Evolutionary conservation across 805 yeast genomes (phyloP).

Genomic region (Myxozyma neotropica): DNA sequence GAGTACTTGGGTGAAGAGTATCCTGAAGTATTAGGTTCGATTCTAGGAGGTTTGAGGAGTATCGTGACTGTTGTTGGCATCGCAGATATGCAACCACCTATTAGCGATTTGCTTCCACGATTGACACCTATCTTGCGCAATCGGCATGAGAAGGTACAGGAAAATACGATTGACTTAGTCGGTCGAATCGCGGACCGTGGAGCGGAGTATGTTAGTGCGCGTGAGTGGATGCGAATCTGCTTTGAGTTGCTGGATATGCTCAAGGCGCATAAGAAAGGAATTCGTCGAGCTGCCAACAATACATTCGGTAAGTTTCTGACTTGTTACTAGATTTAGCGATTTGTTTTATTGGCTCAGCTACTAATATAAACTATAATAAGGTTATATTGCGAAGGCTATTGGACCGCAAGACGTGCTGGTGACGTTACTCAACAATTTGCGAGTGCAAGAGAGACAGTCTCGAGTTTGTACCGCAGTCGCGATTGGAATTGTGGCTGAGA

Average conservation of each 20-base stretch:
- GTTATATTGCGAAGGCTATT: slow-evolving; percentile 77
- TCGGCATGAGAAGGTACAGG: slow-evolving; percentile 88
- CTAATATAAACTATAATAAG: too few species aligned
- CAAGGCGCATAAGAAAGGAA: slow-evolving; percentile 73
- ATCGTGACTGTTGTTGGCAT: slow-evolving; percentile 65
- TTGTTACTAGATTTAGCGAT: too few species aligned
- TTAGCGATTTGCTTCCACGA: slow-evolving; percentile 79
- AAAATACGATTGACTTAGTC: slow-evolving; percentile 72
- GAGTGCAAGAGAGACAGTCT: slow-evolving; percentile 93
- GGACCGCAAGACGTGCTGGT: slow-evolving; percentile 96
- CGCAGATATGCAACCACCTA: slow-evolving; percentile 71
- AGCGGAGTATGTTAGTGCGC: slow-evolving; percentile 80
- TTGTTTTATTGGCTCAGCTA: too few species aligned
- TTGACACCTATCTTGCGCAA: slow-evolving; percentile 89
- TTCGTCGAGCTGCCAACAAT: slow-evolving; percentile 80
- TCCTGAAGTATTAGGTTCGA: slow-evolving; percentile 90
- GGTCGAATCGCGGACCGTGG: slow-evolving; percentile 81
- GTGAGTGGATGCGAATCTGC: slow-evolving; percentile 97
- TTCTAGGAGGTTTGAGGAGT: slow-evolving; percentile 67
- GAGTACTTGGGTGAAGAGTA: slow-evolving; percentile 93
- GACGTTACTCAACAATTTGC: slow-evolving; percentile 76
- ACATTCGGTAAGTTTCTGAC: slow-evolving; percentile 67
- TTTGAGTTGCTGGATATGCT: slow-evolving; percentile 87
- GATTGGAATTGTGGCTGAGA: slow-evolving; percentile 92
- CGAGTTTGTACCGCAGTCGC: slow-evolving; percentile 98